Conservation (phyloP, 148 eudicot genomes). For the Chenopodium suecicum region DNA sequence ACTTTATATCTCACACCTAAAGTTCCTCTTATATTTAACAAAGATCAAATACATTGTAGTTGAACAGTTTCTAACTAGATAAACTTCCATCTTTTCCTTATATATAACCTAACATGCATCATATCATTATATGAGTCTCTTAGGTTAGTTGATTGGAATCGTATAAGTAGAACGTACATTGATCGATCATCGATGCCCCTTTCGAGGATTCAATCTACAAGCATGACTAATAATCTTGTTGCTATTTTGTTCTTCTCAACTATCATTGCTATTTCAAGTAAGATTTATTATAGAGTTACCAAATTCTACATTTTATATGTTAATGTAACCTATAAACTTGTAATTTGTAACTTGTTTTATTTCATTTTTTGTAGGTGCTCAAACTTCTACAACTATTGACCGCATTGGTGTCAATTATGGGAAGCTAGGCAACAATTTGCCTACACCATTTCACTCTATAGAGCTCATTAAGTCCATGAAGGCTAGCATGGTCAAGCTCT, state of each 20-base stretch:
- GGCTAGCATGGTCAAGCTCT: constrained; percentile 56
- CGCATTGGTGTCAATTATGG: constrained; percentile 77
- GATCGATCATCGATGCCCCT: neutral
- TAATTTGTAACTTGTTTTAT: neutral
- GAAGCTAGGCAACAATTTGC: constrained; percentile 55
- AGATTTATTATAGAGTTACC: neutral
- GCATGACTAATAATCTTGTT: neutral
- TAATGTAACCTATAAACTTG: neutral
- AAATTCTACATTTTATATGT: neutral
- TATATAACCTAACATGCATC: neutral
- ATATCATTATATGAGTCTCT: neutral
- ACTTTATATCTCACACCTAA: constrained; percentile 1
- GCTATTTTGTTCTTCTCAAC: neutral
- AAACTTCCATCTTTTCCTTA: neutral
- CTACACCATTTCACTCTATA: constrained; percentile 55
- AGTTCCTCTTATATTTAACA: neutral
- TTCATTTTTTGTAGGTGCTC: constrained; percentile 21
- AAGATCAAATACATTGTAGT: constrained; percentile 1
- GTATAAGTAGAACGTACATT: neutral
- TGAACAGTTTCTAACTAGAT: neutral
- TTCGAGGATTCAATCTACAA: neutral
- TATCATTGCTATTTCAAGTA: neutral
- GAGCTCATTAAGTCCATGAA: constrained; percentile 48
- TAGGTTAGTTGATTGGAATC: neutral
- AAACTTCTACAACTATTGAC: neutral